Conservation (phyloP, 2,329 filamentous ascomycete species). For the Pseudogymnoascus sp. region DNA sequence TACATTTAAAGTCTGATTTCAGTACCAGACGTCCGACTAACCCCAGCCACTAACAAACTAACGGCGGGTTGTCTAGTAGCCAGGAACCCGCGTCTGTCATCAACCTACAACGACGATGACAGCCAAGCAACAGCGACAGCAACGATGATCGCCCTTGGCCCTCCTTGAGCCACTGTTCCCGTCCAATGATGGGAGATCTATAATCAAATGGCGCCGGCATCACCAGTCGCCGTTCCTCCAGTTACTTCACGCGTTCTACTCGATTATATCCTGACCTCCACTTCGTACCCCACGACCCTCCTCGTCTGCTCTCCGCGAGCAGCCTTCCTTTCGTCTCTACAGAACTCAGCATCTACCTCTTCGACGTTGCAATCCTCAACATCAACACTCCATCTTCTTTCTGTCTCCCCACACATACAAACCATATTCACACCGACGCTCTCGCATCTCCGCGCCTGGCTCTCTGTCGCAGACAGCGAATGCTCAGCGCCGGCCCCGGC, state of each 20-base stretch:
- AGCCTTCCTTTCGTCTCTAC: slow-evolving; percentile 55
- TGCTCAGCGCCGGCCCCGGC: slow-evolving; percentile 32
- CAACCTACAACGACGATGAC: background rate
- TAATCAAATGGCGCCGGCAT: slow-evolving; percentile 16
- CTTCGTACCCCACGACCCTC: slow-evolving; percentile 53
- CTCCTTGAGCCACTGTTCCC: background rate
- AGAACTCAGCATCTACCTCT: slow-evolving; percentile 35
- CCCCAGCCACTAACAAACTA: background rate
- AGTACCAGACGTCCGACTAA: background rate
- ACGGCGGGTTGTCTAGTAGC: background rate
- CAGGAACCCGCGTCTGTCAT: background rate
- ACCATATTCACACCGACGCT: slow-evolving; percentile 68
- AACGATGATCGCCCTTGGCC: background rate
- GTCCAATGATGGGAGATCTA: background rate
- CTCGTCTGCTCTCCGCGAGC: slow-evolving; percentile 61
- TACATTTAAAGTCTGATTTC: background rate
- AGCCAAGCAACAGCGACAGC: background rate
- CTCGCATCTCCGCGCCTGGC: slow-evolving; percentile 67
- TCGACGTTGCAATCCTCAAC: slow-evolving; percentile 30
- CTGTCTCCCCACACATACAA: slow-evolving; percentile 59
- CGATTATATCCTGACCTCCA: slow-evolving; percentile 50
- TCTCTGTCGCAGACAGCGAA: slow-evolving; percentile 40
- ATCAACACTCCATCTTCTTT: slow-evolving; percentile 61
- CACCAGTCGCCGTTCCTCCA: slow-evolving; percentile 42
- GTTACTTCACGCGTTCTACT: slow-evolving; percentile 45